Base-by-base conservation (phyloP, 495 filamentous ascomycete species). In the Ramalina intermedia region DNA sequence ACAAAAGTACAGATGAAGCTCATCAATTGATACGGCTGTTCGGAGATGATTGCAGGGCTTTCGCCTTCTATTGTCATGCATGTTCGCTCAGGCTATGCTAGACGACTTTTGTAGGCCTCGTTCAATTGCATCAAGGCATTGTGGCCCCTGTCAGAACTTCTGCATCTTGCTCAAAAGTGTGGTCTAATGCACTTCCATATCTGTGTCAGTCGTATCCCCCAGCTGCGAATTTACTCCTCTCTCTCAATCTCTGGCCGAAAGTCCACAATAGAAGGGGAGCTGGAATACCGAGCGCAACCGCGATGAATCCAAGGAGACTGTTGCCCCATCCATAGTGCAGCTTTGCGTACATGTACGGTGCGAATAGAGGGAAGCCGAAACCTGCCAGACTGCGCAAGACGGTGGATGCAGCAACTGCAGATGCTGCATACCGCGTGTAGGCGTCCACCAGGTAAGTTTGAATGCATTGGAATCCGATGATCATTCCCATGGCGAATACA, bases 361-460 rank as follows among this genome's bases (percentile, higher is more conserved):
- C 81, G 53, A 89, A 89, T 4, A 91, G 66, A 20, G 85, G 85
- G 50, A 91, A 89, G 13, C 70, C 74, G 57, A 88, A 87, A 2
- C 84, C 84, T 1, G 79, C 78, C 13, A 87, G 40, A 20, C 69
- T 78, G 16, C 86, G 69, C 53, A 90, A 57, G 12, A 87, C 74
- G 3, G 79, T 75, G 1, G 69, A 71, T 1, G 87, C 83, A 1
- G 71, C 81, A 12, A 86, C 59, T 1, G 84, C 87, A 51, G 74
- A 80, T 8, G 86, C 85, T 7, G 85, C 82, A 60, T 75, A 91
- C 6, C 74, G 70, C 21, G 78, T 77, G 61, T 88, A 89, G 6
- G 80, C 63, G 58, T 94, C 86, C n/a, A 89, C 76, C 41, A 87
- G 64, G 56, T 85, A 91, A 8, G 77, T 79, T 65, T 84, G 80